Evolutionary conservation across 2,329 filamentous ascomycete species (phyloP).

Genomic region (Phialophora tarda): DNA sequence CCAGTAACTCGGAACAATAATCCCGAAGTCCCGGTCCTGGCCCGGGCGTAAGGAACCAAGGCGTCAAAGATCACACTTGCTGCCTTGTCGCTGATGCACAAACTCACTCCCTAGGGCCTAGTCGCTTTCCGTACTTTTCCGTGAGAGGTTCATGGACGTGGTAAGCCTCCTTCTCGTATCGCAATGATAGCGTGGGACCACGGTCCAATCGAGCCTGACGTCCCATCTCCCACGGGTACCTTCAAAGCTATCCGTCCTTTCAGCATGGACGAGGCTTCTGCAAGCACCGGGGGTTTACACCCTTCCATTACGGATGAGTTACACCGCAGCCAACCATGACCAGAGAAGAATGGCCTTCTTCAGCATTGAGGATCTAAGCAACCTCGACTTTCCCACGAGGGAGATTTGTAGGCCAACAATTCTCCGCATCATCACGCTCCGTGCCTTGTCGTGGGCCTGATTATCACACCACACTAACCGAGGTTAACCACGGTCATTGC

Average conservation of each 20-base stretch:
- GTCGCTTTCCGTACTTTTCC: not conserved
- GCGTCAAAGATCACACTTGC: not conserved
- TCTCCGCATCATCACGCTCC: slow-evolving; percentile 10
- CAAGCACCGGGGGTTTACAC: not conserved
- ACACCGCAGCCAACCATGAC: not conserved
- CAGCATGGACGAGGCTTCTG: not conserved
- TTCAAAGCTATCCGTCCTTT: not conserved
- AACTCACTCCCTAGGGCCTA: too few species aligned
- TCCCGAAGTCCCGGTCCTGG: not conserved
- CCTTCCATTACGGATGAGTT: not conserved
- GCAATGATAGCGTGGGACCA: not conserved
- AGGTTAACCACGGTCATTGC: slow-evolving; percentile 30
- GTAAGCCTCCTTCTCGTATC: not conserved
- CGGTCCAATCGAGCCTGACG: not conserved
- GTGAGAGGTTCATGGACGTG: not conserved
- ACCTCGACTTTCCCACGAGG: not conserved
- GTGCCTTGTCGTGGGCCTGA: slow-evolving; percentile 16
- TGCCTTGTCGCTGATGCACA: not conserved
- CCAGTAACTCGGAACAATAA: not conserved
- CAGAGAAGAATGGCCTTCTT: not conserved
- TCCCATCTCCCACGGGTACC: not conserved
- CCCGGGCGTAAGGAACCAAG: not conserved
- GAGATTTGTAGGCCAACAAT: not conserved
- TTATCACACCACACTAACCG: slow-evolving; percentile 36
- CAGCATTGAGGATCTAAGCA: not conserved